Evolutionary conservation across 306 rosid genomes (phyloP).

Genomic region (Lathyrus tuberosus): DNA sequence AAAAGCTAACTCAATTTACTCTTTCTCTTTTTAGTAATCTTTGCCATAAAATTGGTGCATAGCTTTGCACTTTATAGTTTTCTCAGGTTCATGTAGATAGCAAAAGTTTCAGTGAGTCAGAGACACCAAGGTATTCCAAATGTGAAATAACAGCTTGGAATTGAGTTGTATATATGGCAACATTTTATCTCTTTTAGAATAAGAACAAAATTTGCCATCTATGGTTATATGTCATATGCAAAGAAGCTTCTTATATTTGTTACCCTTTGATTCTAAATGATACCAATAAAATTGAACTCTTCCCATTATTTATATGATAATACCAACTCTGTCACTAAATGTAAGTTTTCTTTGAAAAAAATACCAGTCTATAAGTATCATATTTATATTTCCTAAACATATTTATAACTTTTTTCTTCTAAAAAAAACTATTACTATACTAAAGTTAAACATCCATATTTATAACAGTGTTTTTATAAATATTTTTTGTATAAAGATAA

Average conservation of each 20-base stretch:
- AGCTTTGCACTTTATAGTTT: slow-evolving; percentile 39
- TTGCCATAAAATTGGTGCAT: slow-evolving; percentile 43
- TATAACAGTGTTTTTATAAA: no score
- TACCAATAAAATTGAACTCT: background rate
- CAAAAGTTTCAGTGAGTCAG: slow-evolving; percentile 54
- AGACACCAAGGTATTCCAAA: slow-evolving; percentile 21
- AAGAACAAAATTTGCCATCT: slow-evolving; percentile 17
- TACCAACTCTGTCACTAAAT: background rate
- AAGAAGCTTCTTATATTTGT: slow-evolving; percentile 39
- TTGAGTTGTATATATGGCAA: slow-evolving; percentile 27
- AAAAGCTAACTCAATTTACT: slow-evolving; percentile 34
- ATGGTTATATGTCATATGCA: slow-evolving; percentile 25
- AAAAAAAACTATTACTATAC: no score
- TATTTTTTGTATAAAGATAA: no score
- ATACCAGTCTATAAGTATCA: no score
- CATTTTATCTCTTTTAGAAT: slow-evolving; percentile 26
- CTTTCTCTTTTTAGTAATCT: slow-evolving; percentile 31
- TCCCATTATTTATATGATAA: background rate
- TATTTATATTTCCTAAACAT: no score
- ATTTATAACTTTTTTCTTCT: no score
- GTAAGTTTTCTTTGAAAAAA: no score
- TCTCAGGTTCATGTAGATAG: slow-evolving; percentile 47
- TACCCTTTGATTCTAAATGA: background rate
- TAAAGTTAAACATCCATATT: no score
- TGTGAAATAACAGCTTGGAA: slow-evolving; percentile 44